These are phyloP conservation scores for Withania somnifera DNA, from an alignment of 305 asterid species.

Conservation along the genomic window DNA sequence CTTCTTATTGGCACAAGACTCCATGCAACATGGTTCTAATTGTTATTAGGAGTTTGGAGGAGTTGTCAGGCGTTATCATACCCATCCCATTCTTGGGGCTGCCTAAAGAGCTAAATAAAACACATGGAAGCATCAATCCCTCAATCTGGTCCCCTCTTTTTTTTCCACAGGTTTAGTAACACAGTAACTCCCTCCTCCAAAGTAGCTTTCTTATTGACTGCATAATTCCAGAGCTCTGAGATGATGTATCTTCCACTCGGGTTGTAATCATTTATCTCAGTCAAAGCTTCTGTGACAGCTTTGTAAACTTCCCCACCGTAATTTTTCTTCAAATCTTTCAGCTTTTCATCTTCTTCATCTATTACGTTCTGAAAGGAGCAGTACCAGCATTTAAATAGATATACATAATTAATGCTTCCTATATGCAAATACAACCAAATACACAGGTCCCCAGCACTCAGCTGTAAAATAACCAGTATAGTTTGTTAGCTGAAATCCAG, in stretches of 20 bases:
- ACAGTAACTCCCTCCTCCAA: slow-evolving; percentile 58
- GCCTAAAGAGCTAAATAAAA: background rate
- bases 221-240: slow-evolving; percentile 76
- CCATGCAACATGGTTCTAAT: background rate
- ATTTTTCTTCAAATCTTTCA: slow-evolving; percentile 47
- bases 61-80: background rate
- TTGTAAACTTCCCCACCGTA: slow-evolving; percentile 45
- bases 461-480: no score
- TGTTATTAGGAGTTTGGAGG: background rate
- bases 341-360: slow-evolving; percentile 54
- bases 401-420: background rate
- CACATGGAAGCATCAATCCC: background rate
- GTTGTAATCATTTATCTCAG: slow-evolving; percentile 64
- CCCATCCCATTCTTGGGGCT: background rate
- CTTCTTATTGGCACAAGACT: background rate
- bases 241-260: slow-evolving; percentile 63
- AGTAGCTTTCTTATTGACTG: slow-evolving; percentile 47
- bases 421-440: background rate
- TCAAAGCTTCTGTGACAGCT: slow-evolving; percentile 51
- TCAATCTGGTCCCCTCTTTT: slow-evolving; percentile 3
- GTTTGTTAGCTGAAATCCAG: no score
- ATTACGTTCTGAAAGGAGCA: slow-evolving; percentile 39
- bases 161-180: slow-evolving; percentile 23
- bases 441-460: no score
- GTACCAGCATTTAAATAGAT: background rate